A percentile compares a stretch with the other conserved stretches of the same genome.
These are phyloP conservation scores for Juglanconis sp. DNA, from an alignment of 2,329 filamentous ascomycete genomes.

Conservation along the genomic window DNA sequence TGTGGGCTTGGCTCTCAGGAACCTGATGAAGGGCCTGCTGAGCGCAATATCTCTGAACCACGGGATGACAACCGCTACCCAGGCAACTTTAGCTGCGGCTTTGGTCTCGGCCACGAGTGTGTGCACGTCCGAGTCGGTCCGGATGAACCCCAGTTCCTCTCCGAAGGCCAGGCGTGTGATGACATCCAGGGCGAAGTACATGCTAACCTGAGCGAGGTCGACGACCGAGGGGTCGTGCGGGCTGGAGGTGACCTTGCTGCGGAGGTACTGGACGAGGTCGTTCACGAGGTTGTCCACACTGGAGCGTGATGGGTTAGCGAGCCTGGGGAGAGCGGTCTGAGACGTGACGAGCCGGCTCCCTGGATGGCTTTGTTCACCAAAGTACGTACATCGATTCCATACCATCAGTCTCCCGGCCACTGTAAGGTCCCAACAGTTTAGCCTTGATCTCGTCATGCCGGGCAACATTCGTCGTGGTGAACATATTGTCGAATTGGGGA, in stretches of 20 bases:
- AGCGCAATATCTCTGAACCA: slow-evolving; percentile 25
- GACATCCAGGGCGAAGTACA: slow-evolving; percentile 49
- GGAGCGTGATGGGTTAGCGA: background rate
- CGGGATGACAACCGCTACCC: slow-evolving; percentile 37
- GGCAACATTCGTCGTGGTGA: slow-evolving; percentile 18
- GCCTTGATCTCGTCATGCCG: slow-evolving; percentile 29
- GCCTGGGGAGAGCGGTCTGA: background rate
- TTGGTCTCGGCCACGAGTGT: slow-evolving; percentile 39
- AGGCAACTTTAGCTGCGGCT: slow-evolving; percentile 35
- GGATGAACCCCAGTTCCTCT: slow-evolving; percentile 40
- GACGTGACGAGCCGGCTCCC: background rate
- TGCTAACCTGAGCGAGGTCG: slow-evolving; percentile 41
- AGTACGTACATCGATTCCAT: slow-evolving; percentile 21
- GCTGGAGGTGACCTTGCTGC: background rate
- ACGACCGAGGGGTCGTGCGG: slow-evolving; percentile 24
- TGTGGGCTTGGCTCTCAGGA: slow-evolving; percentile 29
- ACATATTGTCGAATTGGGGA: slow-evolving; percentile 9
- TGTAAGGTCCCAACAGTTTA: slow-evolving; percentile 21
- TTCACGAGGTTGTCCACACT: slow-evolving; percentile 3
- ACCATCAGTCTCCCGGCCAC: slow-evolving; percentile 25
- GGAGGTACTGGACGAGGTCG: background rate
- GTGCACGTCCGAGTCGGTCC: slow-evolving; percentile 40
- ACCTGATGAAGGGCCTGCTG: slow-evolving; percentile 28
- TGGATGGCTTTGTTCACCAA: background rate
- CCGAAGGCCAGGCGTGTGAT: slow-evolving; percentile 48